Conservation (phyloP, 2,329 filamentous ascomycete genomes). For the Venturia nashicola region DNA sequence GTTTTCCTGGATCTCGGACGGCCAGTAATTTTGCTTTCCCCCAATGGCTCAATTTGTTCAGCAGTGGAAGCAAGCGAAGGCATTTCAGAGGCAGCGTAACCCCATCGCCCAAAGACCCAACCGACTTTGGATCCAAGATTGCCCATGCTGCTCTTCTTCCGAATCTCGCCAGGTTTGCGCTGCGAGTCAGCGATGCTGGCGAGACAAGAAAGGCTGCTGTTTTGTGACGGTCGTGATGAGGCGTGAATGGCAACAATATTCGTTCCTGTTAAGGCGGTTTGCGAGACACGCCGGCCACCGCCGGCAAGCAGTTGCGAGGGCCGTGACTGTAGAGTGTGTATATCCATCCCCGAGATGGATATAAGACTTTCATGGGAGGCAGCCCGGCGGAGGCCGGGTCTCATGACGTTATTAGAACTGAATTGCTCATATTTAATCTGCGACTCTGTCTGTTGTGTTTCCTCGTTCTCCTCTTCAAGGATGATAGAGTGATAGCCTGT, state of each 20-base stretch:
- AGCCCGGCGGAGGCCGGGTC: conserved; percentile 47
- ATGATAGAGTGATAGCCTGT: conserved; percentile 17
- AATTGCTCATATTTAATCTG: conserved; percentile 9
- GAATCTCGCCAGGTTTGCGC: not conserved
- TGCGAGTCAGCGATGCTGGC: conserved; percentile 1
- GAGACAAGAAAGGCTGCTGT: conserved; percentile 8
- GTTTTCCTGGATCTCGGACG: not conserved
- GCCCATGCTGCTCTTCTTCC: conserved; percentile 14
- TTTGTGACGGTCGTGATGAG: not conserved
- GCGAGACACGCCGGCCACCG: conserved; percentile 37
- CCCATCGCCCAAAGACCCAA: conserved; percentile 55
- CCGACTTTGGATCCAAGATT: conserved; percentile 43
- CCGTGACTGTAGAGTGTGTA: conserved; percentile 65
- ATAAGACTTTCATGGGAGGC: conserved; percentile 81
- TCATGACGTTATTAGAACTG: not conserved
- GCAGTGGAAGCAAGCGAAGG: conserved; percentile 16
- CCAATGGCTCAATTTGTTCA: not conserved
- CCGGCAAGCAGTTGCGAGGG: conserved; percentile 59
- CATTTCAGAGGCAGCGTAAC: conserved; percentile 42
- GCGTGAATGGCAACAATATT: conserved; percentile 1
- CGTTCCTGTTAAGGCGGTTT: conserved; percentile 12
- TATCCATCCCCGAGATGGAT: conserved; percentile 78
- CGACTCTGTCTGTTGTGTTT: conserved; percentile 9
- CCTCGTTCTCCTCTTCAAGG: conserved; percentile 25
- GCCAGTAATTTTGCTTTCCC: not conserved